Evolutionary conservation across 2,329 filamentous ascomycete species (phyloP), one percentile per base, ranked within the genome.

Genomic region (Gyromitra esculenta): DNA sequence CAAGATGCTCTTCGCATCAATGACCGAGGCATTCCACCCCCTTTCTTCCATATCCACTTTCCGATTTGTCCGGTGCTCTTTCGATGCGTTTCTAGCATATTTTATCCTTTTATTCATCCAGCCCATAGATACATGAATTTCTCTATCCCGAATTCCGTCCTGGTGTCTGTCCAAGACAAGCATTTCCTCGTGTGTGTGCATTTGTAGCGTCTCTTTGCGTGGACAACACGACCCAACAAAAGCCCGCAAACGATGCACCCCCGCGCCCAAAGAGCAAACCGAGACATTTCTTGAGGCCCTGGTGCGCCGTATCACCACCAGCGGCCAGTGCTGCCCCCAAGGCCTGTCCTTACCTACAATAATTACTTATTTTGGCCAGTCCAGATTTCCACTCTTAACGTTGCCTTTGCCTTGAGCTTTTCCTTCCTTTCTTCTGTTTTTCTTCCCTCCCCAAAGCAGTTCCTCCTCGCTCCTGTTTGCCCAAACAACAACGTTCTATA

Each of bases 181-280:
- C 57, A 70, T 75, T 71, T 69, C 60, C 50, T 64, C 21, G 21
- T 54, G 68, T 63, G 57, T 48, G 45, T 74, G 56, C 62, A 54
- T 67, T 67, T 73, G 70, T 63, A 74, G 71, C 57, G 70, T 73
- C 70, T 60, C 25, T 31, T 73, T 67, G 62, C 41, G 71, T 69
- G 60, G 52, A 56, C 69, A 65, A 48, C 69, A 72, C 37, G 70
- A 37, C 54, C 68, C 69, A 72, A 72, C 69, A 65, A 72, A 72
- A 72, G 66, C 57, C 72, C 65, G 72, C 65, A 75, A 75, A 64
- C 59, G 72, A 75, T 75, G 66, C 59, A 65, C 72, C 72, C 72
- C 72, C 72, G 72, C 72, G 72, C 72, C 72, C 72, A 75, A 75
- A 75, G 72, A 75, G 65, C 66, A 74, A 48, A 56, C 72, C 72